Evolutionary conservation across 2,329 filamentous ascomycete genomes (phyloP).

Genomic region (Chaetomium globosum): DNA sequence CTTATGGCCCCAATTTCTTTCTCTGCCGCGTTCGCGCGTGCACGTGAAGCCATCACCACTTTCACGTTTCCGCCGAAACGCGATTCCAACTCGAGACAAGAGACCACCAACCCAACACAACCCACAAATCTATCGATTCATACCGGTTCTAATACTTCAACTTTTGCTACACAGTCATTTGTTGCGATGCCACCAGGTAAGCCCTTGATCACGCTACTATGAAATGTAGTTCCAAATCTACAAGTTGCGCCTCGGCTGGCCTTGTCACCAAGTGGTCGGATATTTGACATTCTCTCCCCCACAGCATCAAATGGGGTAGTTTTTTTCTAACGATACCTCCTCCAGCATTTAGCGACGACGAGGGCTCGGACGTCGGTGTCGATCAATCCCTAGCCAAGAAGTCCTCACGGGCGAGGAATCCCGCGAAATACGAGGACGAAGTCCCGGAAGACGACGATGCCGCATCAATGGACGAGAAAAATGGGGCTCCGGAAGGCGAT

Average conservation of each 20-base stretch:
- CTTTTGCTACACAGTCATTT: neutral
- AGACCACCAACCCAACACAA: neutral
- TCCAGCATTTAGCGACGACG: constrained; percentile 48
- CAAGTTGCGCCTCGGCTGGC: constrained; percentile 17
- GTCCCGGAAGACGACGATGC: constrained; percentile 36
- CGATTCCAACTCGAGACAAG: neutral
- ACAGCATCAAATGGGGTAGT: neutral
- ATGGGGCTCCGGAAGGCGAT: constrained; percentile 29
- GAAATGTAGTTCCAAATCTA: constrained; percentile 11
- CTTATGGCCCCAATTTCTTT: constrained; percentile 20
- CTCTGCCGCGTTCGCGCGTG: constrained; percentile 1
- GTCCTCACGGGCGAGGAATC: constrained; percentile 20
- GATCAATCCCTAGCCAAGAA: constrained; percentile 18
- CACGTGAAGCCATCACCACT: constrained; percentile 17
- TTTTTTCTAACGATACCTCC: neutral
- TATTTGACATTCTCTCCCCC: neutral
- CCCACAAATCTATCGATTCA: neutral
- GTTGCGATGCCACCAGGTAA: neutral
- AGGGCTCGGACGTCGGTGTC: constrained; percentile 44
- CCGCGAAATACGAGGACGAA: constrained; percentile 34
- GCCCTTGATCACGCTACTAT: neutral
- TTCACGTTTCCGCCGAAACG: neutral
- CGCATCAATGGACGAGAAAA: constrained; percentile 32
- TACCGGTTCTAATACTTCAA: neutral
- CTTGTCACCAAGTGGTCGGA: constrained; percentile 22